Base-by-base conservation (phyloP, 2,329 filamentous ascomycete genomes). In the Huntiella moniliformis region DNA sequence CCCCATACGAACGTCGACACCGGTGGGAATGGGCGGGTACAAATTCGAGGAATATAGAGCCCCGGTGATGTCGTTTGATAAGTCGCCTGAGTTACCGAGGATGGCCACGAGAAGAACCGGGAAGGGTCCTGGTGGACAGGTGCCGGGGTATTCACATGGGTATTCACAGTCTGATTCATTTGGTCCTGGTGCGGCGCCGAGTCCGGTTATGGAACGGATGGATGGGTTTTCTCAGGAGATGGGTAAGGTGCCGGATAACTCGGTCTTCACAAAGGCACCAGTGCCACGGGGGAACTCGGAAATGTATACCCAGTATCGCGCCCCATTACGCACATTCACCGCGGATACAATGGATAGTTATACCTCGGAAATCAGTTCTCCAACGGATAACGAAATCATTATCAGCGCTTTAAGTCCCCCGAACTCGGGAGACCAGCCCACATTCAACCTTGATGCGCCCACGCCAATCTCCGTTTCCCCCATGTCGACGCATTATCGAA, bases 301-400 rank as follows among this genome's bases (percentile, higher is more conserved):
- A 1, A 12, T n/a, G 11, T 41, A 41, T 12, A 31, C 38, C 4
- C 42, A 44, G 8, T 32, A 16, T 15, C 16, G 28, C 4, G 18
- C 37, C 6, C 34, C 18, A 5, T 33, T 45, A 8, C 47, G 47
- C 11, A 45, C 32, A 5, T 33, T 47, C 16, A 47, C 40, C 10
- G 38, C 36, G n/a, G 34, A 44, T 11, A 47, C 46, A 17, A 49
- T 42, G 32, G 42, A 45, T 6, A 49, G 47, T 18, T 49, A 49
- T n/a, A 49, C 47, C 6, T 49, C 47, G 8, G 43, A 38, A 12
- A 38, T 49, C 18, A 34, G 15, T n/a, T 49, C 47, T 7, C 47
- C 47, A 7, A 45, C 18, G 3, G 33, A 42, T 11, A 41, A 43
- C n/a, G 36, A 36, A n/a, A 38, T 38, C 8, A 37, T 49, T 11